Evolutionary conservation across 805 yeast genomes (phyloP), one percentile per base, ranked within the genome.

Genomic region (Kazachstania africana): DNA sequence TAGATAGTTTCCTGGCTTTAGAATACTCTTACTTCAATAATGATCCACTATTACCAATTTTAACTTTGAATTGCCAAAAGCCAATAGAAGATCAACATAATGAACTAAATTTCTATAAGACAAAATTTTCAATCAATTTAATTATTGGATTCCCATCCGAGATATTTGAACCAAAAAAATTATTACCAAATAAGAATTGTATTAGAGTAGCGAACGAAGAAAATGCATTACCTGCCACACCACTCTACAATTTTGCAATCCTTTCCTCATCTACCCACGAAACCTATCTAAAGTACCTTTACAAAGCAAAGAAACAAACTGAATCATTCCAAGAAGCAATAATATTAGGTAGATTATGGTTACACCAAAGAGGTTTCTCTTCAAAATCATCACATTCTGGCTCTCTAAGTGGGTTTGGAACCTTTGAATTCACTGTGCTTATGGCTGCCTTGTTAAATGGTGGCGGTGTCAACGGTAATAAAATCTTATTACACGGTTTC

Each of bases 321-420:
- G 87, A 80, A 33, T 74, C 83, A 10, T 91, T 84, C 57, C 72
- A 72, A 40, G 94, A 87, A 44, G 96, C 98, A 2, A 75, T 85
- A 40, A 70, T 77, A 6, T 64, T 91, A 32, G 95, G 95, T 3
- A 69, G 87, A 39, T 60, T 91, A 34, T 91, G 98, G 98, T 65
- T 91, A 26, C 68, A 72, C 30, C 97, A 91, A 57, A 69, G 94
- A 42, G 94, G 94, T 0, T 72, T 84, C 36, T 65, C 71, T 8
- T 73, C 93, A 0, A 57, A 69, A 12, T 50, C 78, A 20, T 63
- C 70, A 12, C 63, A 69, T 26, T 81, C 82, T 20, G 59, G 59
- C 3, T 39, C 51, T 2, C 33, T 55, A 14, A 72, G 72, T 28
- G 97, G 97, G 0, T 88, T 91, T 55, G 97, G 97, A 9, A 81